Conservation (phyloP, 2,329 filamentous ascomycete genomes). For the Colletotrichum australisinense region DNA sequence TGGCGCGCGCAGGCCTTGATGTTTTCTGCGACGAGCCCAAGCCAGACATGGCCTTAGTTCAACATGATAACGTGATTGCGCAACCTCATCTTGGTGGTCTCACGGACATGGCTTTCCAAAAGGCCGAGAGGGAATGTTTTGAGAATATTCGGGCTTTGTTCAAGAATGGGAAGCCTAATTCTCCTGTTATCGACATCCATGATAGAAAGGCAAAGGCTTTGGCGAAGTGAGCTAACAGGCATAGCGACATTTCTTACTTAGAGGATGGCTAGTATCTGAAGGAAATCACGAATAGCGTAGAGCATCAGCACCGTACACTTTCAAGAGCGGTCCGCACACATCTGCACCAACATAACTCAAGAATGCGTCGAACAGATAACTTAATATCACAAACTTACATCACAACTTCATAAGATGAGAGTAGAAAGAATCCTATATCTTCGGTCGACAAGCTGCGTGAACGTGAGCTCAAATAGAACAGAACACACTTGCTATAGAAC, state of each 20-base stretch:
- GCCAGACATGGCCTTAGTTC: slow-evolving; percentile 39
- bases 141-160: slow-evolving; percentile 57
- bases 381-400: background rate
- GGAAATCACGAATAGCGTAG: background rate
- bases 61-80: slow-evolving; percentile 53
- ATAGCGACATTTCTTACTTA: too few relatives aligned
- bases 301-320: background rate
- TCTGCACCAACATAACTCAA: background rate
- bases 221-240: background rate
- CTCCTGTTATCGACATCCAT: slow-evolving; percentile 39
- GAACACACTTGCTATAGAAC: too few relatives aligned
- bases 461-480: too few relatives aligned
- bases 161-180: slow-evolving; percentile 48
- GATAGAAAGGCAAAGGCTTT: background rate
- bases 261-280: background rate
- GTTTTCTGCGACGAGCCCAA: background rate
- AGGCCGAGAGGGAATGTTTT: slow-evolving; percentile 56
- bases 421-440: background rate
- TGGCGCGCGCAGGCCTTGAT: background rate
- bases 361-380: background rate
- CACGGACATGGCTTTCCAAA: slow-evolving; percentile 56
- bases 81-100: slow-evolving; percentile 58
- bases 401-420: background rate
- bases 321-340: background rate
- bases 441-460: too few relatives aligned